Evolutionary conservation across 805 yeast genomes (phyloP), one percentile per base, ranked within the genome.

Genomic region (Barnettozyma siamensis): DNA sequence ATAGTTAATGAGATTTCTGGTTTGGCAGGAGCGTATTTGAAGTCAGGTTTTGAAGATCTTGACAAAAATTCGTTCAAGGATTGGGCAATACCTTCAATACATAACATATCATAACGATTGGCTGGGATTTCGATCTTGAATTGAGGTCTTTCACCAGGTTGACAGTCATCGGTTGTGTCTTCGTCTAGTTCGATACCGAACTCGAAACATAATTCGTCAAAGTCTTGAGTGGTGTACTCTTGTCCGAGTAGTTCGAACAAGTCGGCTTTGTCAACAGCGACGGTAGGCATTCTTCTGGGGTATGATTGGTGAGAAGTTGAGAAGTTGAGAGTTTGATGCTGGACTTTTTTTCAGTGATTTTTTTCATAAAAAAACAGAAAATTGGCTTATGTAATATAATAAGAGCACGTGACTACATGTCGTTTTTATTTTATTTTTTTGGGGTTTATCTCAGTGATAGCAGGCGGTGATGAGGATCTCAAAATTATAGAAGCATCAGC

Each of bases 121-220:
- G 99, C 99, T 44, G 96, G 97, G 49, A 94, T 81, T 65, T 93
- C 99, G 58, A 93, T 88, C 69, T 93, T 93, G 57, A 87, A 75
- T 66, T 91, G 94, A n/a, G 99, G 97, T 64, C 96, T 82, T 65
- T 87, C 95, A 49, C 78, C 85, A n/a, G 72, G 70, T 62, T 74
- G 77, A 50, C 83, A 81, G 31, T 64, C 68, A 31, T 83, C 87
- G 33, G 95, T 85, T 60, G 95, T 88, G 64, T 94, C 98, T 68
- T 94, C 99, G 63, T 93, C 99, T 47, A 93, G 76, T 70, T 93
- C 99, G 53, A 93, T 80, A 56, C 99, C 99, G 55, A 89, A 93
- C 59, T 91, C 94, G 70, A 93, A 93, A 70, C 98, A 93, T 53
- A 93, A 77, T 66, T 89, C 97, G 61, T 93, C 99, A 55, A 93